Evolutionary conservation across 2,329 filamentous ascomycete species (phyloP), one percentile per base, ranked within the genome.

Genomic region (Neofusicoccum sp.): DNA sequence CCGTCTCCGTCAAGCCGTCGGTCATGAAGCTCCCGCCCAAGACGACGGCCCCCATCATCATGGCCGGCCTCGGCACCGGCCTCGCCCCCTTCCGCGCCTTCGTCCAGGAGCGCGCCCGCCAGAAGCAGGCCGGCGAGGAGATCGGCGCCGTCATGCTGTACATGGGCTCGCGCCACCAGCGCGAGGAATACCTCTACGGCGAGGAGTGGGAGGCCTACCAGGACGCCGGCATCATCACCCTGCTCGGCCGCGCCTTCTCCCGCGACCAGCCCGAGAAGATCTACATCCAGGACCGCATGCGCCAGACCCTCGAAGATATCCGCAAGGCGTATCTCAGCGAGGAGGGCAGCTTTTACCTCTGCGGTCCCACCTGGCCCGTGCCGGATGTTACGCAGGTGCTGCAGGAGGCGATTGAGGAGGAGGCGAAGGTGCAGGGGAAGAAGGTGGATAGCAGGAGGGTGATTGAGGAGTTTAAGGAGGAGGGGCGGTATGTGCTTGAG

Each of bases 141-240:
- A 97, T 99, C 69, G 95, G 95, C 61, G 83, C 92, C 47, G 95
- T 98, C 66, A 86, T 99, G 60, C 82, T 99, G 65, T 99, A 98
- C 84, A 94, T 99, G 83, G 95, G 95, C 67, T 94, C 93, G 16
- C 93, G 95, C 60, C 93, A 97, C 84, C 93, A 97, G 83, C 92
- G 93, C 68, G 95, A 99, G 80, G 95, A 99, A 81, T 99, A 99
- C 79, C 89, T 97, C 65, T 99, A 98, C 74, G 95, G 95, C 66
- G 95, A 99, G 78, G 95, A 99, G 78, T 99, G 95, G 95, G 95
- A 99, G 78, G 95, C 95, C 0, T 99, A 99, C 79, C 87, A 95
- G 74, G 94, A 93, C 65, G 93, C 95, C 0, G 95, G 95, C 58
- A 92, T 99, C 70, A 93, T 99, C 76, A 99, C 95, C 0, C 85